Conservation (phyloP, 257 asterid species). For the Oldenlandia corymbosa region DNA sequence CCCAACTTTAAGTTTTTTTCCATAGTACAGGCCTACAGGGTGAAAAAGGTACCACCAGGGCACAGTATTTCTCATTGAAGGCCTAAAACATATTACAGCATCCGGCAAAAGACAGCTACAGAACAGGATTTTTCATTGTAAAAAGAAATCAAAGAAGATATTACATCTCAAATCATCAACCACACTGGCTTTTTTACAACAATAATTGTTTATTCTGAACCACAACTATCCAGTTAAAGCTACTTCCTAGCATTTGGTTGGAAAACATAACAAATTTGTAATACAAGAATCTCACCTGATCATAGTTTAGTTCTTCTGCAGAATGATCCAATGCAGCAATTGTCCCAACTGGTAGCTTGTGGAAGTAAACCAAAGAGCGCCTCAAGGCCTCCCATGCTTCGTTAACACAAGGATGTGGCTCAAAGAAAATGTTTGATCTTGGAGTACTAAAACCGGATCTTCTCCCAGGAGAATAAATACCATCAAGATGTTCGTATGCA, state of each 20-base stretch:
- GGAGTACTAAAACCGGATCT: conserved; percentile 72
- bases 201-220: background rate
- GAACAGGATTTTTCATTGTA: background rate
- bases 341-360: conserved; percentile 83
- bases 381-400: conserved; percentile 93
- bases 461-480: conserved; percentile 51
- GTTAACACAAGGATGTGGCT: conserved; percentile 64
- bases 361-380: conserved; percentile 64
- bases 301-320: conserved; percentile 76
- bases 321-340: conserved; percentile 89
- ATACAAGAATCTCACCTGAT: conserved; percentile 49
- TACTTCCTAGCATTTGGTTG: background rate
- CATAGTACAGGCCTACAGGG: too few species aligned
- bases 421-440: conserved; percentile 52
- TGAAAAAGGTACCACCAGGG: too few species aligned
- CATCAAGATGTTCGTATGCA: conserved; percentile 45
- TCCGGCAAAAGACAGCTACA: background rate
- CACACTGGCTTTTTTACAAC: too few species aligned
- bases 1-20: too few species aligned
- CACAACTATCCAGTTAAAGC: background rate
- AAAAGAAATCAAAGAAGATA: background rate
- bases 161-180: too few species aligned
- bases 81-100: background rate
- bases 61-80: background rate
- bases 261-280: background rate